phyloP scores from a whole-genome alignment of 2,329 filamentous ascomycete species.

The Paramyrothecium roridum region DNA sequence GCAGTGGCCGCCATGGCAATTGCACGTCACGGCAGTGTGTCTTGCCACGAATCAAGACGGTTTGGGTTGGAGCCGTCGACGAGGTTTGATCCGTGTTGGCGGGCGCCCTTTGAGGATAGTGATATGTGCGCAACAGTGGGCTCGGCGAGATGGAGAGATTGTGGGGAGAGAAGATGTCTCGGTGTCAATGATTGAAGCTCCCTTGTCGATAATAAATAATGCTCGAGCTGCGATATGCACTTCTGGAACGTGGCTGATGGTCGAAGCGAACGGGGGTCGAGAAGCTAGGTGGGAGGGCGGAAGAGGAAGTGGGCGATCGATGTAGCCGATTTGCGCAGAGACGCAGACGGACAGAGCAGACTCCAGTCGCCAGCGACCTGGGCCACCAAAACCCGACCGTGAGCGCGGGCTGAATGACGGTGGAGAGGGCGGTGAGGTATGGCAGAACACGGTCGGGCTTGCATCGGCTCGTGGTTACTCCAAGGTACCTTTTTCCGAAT shows the following conservation, averaged over 20 bases:
- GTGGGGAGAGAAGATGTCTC: not conserved
- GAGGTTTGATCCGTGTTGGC: not conserved
- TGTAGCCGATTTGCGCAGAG: constrained; percentile 2
- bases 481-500: not conserved
- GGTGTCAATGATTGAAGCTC: not conserved
- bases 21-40: constrained; percentile 11
- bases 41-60: not conserved
- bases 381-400: constrained; percentile 15
- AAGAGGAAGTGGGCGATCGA: not conserved
- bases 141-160: not conserved
- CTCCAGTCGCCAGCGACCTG: constrained; percentile 18
- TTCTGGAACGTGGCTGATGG: not conserved
- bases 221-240: not conserved
- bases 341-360: constrained; percentile 7
- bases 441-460: constrained; percentile 25
- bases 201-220: not conserved
- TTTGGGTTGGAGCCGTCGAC: not conserved
- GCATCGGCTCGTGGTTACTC: constrained; percentile 9
- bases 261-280: not conserved
- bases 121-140: no score
- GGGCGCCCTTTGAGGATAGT: not conserved
- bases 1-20: constrained; percentile 50
- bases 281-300: not conserved
- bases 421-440: constrained; percentile 20
- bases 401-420: constrained; percentile 29